These are phyloP conservation scores for Crucihimalaya himalaica DNA, from an alignment of 345 rosid species.

Conservation along the genomic window DNA sequence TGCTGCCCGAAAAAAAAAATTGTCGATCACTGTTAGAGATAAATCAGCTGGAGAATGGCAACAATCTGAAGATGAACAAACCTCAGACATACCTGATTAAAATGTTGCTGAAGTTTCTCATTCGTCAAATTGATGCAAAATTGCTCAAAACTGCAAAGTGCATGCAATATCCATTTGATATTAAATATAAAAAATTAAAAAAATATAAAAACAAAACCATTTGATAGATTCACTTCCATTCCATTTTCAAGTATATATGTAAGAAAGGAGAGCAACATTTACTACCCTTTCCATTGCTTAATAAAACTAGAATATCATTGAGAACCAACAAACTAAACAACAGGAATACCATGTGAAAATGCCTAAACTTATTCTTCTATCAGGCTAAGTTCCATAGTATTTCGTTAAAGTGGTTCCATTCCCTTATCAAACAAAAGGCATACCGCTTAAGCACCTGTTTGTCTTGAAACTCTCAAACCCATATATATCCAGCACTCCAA, in stretches of 20 bases:
- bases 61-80: conserved; percentile 11
- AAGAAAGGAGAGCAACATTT: not conserved
- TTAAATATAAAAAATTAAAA: not conserved
- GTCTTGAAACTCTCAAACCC: conserved; percentile 99
- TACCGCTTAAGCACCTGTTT: conserved; percentile 94
- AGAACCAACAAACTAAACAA: conserved; percentile 31
- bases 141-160: conserved; percentile 90
- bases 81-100: conserved; percentile 77
- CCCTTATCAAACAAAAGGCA: conserved; percentile 54
- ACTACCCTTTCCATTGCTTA: conserved; percentile 17
- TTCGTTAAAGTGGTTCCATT: conserved; percentile 21
- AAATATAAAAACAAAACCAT: too few relatives aligned
- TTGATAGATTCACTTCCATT: not conserved
- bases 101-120: conserved; percentile 99
- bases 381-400: conserved; percentile 11
- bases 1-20: conserved; percentile 58
- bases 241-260: not conserved
- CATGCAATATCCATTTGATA: conserved; percentile 16
- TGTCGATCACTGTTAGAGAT: conserved; percentile 30
- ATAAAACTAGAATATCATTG: conserved; percentile 11
- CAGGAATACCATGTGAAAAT: conserved; percentile 2
- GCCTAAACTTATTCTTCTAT: not conserved
- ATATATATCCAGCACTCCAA: conserved; percentile 97
- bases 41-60: conserved; percentile 28
- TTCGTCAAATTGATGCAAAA: conserved; percentile 98